Evolutionary conservation across 176 grass and related monocot genomes (phyloP).

Genomic region (Lolium perenne): DNA sequence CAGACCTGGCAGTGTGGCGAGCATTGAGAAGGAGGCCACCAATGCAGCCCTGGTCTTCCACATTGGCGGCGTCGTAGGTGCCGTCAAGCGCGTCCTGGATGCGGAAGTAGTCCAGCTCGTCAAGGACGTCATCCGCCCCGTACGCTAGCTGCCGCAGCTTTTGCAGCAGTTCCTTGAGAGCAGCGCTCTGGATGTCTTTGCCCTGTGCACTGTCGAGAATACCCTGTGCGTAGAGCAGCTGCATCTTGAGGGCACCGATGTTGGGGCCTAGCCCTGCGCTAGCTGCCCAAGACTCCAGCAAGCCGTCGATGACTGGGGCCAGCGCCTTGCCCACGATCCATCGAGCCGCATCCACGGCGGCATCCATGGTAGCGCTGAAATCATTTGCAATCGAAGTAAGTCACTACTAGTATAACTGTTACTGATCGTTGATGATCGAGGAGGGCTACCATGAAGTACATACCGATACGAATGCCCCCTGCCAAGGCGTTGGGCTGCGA

Average conservation of each 20-base stretch:
- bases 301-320: neutral
- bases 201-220: neutral
- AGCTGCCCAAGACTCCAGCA: neutral
- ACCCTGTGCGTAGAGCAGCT: neutral
- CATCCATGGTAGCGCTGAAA: neutral
- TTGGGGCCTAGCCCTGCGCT: neutral
- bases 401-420: too few relatives aligned
- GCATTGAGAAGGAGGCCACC: neutral
- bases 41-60: neutral
- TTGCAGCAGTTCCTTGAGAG: neutral
- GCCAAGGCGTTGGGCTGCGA: too few relatives aligned
- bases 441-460: too few relatives aligned
- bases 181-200: neutral
- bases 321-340: neutral
- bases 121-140: neutral
- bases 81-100: neutral
- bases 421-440: too few relatives aligned
- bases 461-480: too few relatives aligned
- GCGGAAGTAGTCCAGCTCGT: neutral
- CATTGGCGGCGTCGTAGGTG: neutral
- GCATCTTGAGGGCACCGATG: slow-evolving; percentile 3
- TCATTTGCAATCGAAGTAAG: too few relatives aligned
- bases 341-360: neutral
- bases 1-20: neutral
- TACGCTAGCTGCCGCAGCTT: neutral